phyloP scores from a whole-genome alignment of 1,284 basidiomycete genomes.

The Ustilago shanxiensis region DNA sequence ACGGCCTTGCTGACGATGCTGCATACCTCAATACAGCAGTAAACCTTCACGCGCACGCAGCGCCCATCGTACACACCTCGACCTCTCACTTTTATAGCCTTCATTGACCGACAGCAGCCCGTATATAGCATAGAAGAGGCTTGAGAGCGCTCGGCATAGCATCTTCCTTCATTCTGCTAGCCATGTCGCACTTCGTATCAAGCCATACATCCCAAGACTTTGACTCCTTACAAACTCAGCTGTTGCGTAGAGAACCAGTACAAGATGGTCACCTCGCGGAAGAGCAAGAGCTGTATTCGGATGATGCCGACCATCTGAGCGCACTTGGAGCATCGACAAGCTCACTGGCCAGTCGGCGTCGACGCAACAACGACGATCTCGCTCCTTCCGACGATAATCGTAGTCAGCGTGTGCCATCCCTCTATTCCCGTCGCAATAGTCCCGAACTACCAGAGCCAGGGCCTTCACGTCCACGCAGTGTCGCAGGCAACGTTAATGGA shows the following conservation, averaged over 20 bases:
- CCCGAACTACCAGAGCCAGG: conserved; percentile 37
- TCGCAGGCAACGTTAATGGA: conserved; percentile 9
- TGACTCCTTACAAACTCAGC: conserved; percentile 62
- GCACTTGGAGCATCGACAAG: conserved; percentile 1
- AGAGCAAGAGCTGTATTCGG: conserved; percentile 16
- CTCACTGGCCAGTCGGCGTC: conserved; percentile 34
- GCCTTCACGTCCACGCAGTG: conserved; percentile 39
- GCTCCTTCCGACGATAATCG: conserved; percentile 20
- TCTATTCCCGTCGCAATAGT: conserved; percentile 53
- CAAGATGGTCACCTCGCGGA: conserved; percentile 29
- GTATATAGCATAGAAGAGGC: neutral
- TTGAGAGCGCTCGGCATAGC: too few species aligned
- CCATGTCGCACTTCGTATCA: conserved; percentile 68
- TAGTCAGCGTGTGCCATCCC: conserved; percentile 34
- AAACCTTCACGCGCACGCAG: neutral
- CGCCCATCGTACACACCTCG: too few species aligned
- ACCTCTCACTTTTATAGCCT: too few species aligned
- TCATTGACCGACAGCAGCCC: too few species aligned
- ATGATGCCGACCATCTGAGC: conserved; percentile 18
- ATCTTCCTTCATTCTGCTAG: neutral
- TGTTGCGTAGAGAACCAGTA: conserved; percentile 53
- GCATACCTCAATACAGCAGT: neutral
- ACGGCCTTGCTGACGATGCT: conserved; percentile 27
- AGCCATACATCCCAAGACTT: conserved; percentile 59
- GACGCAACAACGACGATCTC: conserved; percentile 22